Evolutionary conservation across 2,329 filamentous ascomycete genomes (phyloP), one percentile per base, ranked within the genome.

Genomic region (Lasiodiplodia gonubiensis): DNA sequence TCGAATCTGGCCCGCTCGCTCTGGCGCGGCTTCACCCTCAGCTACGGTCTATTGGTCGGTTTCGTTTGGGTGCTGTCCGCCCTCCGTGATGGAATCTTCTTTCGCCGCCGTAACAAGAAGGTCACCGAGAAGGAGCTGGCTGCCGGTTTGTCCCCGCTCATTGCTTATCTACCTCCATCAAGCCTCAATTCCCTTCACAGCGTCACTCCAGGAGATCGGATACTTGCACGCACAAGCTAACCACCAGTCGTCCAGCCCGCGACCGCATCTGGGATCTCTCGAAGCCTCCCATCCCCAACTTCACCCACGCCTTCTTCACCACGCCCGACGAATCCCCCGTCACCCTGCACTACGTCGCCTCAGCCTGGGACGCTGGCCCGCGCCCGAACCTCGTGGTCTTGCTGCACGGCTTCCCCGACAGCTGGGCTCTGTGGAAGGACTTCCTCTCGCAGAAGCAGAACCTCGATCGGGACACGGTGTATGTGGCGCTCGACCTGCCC

Each of bases 351-450:
- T 88, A 88, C 71, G 77, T 88, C 64, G 79, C 79, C 71, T 85
- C 75, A 21, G 25, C 46, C n/a, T 65, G 53, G 48, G 48, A 61
- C 30, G 63, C 37, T 12, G 39, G 37, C 54, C 66, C 70, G 12
- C 63, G 69, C 4, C 68, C 69, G 11, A 69, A 74, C 64, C 74
- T 88, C 18, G 79, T 86, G 27, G 80, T 88, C 49, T 85, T 88
- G 70, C 76, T 88, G 21, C 86, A 88, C 73, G 86, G 86, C 46
- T 89, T 87, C 68, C 86, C 86, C 7, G 86, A 89, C 71, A 86
- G 85, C 67, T 87, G 80, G 75, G 79, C 82, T 12, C 75, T 88
- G 63, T 89, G 85, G 85, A 80, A 80, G 54, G 77, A 82, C 61
- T 74, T 86, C 27, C 75, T 88, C 23, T 74, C 75, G 27, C 30